phyloP scores from a whole-genome alignment of 495 filamentous ascomycete species.

The Neurospora sp. region DNA sequence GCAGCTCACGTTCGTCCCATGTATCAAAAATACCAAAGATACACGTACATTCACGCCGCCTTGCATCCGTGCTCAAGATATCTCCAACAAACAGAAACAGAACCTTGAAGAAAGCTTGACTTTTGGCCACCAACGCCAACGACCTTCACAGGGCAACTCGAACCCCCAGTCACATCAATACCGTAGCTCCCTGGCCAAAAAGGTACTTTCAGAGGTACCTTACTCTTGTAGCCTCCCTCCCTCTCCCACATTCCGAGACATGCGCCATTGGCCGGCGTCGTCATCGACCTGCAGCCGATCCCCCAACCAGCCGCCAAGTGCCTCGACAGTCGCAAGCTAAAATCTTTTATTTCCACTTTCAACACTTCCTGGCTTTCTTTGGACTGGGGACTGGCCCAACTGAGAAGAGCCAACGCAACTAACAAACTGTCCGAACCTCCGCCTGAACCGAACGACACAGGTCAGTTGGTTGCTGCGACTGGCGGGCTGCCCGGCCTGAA shows the following conservation, averaged over 20 bases:
- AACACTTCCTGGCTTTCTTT: background rate
- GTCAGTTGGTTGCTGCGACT: background rate
- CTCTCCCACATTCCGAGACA: slow-evolving; percentile 27
- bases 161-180: too few relatives aligned
- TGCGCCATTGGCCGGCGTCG: slow-evolving; percentile 24
- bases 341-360: slow-evolving; percentile 19
- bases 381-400: background rate
- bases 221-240: background rate
- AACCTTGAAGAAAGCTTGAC: background rate
- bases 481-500: background rate
- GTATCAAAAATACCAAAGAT: background rate
- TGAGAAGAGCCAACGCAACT: background rate
- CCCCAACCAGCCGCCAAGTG: slow-evolving; percentile 16
- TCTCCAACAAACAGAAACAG: background rate
- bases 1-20: background rate
- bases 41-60: background rate
- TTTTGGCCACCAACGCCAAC: background rate
- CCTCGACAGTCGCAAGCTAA: slow-evolving; percentile 10
- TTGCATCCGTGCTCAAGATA: background rate
- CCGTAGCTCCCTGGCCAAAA: background rate
- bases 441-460: background rate
- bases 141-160: too few relatives aligned
- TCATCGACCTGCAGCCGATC: slow-evolving; percentile 30
- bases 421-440: background rate
- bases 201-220: background rate